Percentiles rank a stretch among this genome's conserved stretches.
Evolutionary conservation across 1,284 basidiomycete species (phyloP).

Genomic region (Fistulinella cinereoalba): DNA sequence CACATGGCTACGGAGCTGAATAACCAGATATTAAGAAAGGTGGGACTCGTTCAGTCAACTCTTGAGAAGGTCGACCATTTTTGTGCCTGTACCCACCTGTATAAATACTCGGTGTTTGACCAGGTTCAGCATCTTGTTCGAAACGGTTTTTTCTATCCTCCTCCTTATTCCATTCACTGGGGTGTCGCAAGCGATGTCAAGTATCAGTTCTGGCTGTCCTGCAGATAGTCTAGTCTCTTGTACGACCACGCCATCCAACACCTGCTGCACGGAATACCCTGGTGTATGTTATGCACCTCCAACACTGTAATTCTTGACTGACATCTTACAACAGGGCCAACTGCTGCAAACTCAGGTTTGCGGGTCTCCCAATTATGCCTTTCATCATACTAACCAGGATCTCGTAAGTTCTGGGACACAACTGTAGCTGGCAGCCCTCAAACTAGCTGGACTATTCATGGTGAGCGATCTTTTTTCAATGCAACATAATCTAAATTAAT

Average conservation of each 20-base stretch:
- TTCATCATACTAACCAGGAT: neutral
- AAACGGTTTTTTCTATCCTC: neutral
- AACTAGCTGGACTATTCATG: neutral
- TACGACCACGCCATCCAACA: neutral
- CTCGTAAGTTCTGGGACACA: neutral
- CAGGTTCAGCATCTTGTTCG: neutral
- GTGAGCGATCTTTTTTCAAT: neutral
- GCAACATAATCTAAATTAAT: neutral
- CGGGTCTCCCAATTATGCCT: neutral
- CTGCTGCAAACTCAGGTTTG: neutral
- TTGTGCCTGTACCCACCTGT: too few relatives aligned
- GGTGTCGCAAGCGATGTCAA: neutral
- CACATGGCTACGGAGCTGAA: too few relatives aligned
- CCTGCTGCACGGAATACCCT: neutral
- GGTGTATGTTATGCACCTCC: neutral
- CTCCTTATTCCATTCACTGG: neutral
- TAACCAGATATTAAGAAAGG: too few relatives aligned
- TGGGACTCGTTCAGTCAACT: too few relatives aligned
- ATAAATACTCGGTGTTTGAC: neutral
- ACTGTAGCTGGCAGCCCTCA: neutral
- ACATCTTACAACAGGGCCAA: neutral
- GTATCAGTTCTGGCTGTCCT: neutral
- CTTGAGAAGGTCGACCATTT: too few relatives aligned
- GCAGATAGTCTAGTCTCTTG: neutral
- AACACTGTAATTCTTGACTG: neutral